phyloP scores from a whole-genome alignment of 768 basidiomycete genomes.

The Auricularia sp. region DNA sequence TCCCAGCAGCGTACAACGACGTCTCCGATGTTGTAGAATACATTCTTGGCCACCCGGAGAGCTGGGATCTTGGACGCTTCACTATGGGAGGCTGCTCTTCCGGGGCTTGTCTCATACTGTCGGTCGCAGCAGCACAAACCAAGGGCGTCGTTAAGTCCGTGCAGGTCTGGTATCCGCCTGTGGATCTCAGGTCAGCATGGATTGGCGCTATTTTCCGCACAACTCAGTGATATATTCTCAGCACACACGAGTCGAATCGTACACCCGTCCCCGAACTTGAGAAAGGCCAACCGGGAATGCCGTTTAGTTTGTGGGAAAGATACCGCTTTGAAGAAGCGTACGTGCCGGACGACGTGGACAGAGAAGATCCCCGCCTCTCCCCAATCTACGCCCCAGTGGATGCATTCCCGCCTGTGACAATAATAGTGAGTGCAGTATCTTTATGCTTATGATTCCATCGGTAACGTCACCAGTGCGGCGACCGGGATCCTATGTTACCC shows the following conservation, averaged over 20 bases:
- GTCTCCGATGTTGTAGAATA: neutral
- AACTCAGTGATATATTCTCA: no score
- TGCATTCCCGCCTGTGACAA: neutral
- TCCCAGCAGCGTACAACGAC: conserved; percentile 3
- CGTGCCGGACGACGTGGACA: neutral
- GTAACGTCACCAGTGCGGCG: neutral
- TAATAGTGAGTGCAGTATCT: neutral
- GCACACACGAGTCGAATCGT: neutral
- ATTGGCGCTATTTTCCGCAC: no score
- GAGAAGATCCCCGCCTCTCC: neutral
- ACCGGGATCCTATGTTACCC: neutral
- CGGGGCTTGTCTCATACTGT: neutral
- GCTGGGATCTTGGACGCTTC: neutral
- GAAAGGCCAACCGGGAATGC: neutral
- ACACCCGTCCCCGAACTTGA: neutral
- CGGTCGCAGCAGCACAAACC: neutral
- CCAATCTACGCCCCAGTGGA: neutral
- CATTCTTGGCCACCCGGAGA: neutral
- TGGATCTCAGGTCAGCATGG: neutral
- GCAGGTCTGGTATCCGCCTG: neutral
- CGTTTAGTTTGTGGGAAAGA: neutral
- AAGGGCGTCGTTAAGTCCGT: neutral
- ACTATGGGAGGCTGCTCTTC: conserved; percentile 2
- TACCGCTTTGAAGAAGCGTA: neutral
- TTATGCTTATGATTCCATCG: no score